Evolutionary conservation across 768 basidiomycete species (phyloP).

Genomic region (Lentinula sp.): DNA sequence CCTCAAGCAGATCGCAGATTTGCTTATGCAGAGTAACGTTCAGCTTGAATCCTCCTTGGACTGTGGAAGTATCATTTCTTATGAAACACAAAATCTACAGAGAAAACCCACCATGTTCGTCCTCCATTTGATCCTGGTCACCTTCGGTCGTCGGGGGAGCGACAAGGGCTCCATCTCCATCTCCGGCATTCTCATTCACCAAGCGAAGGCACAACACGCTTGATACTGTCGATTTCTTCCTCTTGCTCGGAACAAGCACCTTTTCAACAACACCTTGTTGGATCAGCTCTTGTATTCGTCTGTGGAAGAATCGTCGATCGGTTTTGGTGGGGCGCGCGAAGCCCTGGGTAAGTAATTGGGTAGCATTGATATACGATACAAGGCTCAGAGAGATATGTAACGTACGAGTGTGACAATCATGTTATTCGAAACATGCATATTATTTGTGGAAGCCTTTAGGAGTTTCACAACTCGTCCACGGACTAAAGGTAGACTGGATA

Average conservation of each 20-base stretch:
- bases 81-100: not conserved
- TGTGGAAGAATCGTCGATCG: constrained; percentile 79
- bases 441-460: constrained; percentile 61
- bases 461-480: constrained; percentile 66
- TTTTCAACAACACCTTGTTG: constrained; percentile 71
- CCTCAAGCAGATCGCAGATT: constrained; percentile 66
- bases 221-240: constrained; percentile 32
- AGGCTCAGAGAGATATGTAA: constrained; percentile 17
- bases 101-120: constrained; percentile 34
- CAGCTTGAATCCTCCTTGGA: constrained; percentile 39
- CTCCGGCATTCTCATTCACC: constrained; percentile 30
- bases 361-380: not conserved
- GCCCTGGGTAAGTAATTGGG: constrained; percentile 39
- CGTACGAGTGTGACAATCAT: constrained; percentile 68
- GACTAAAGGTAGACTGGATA: constrained; percentile 70
- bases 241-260: constrained; percentile 58
- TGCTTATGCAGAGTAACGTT: constrained; percentile 75
- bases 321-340: constrained; percentile 69
- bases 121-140: constrained; percentile 22
- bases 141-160: constrained; percentile 21
- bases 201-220: constrained; percentile 66
- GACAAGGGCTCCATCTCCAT: constrained; percentile 27
- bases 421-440: constrained; percentile 69
- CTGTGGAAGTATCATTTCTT: constrained; percentile 15
- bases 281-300: constrained; percentile 65